These are phyloP conservation scores for Penicillium robsamsonii DNA, from an alignment of 495 filamentous ascomycete genomes.

Conservation along the genomic window DNA sequence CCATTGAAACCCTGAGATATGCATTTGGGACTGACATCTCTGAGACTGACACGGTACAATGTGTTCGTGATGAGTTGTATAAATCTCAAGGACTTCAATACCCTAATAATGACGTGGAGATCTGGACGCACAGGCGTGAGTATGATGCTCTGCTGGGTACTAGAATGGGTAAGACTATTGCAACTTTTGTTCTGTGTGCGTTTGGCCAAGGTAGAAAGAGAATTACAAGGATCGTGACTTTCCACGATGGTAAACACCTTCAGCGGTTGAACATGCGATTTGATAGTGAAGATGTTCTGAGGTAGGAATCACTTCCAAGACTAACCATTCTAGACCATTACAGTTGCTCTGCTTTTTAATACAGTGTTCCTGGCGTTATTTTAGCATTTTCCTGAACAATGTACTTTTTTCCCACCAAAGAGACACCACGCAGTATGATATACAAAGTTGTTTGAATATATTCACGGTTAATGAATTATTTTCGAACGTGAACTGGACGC, in stretches of 20 bases:
- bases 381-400: no score
- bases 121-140: neutral
- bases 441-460: no score
- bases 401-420: no score
- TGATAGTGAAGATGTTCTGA: neutral
- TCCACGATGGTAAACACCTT: neutral
- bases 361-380: no score
- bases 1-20: neutral
- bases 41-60: neutral
- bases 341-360: no score
- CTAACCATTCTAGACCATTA: no score
- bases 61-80: neutral
- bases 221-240: neutral
- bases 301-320: neutral
- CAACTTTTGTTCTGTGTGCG: neutral
- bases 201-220: constrained; percentile 2
- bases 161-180: neutral
- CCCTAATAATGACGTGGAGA: neutral
- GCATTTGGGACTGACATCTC: neutral
- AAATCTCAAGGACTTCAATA: neutral
- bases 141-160: constrained; percentile 1
- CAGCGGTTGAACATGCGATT: neutral
- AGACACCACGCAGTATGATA: no score
- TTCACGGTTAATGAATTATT: no score
- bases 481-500: no score